Conservation (phyloP, 164 flowering plant species). For the Umbellularia californica region DNA sequence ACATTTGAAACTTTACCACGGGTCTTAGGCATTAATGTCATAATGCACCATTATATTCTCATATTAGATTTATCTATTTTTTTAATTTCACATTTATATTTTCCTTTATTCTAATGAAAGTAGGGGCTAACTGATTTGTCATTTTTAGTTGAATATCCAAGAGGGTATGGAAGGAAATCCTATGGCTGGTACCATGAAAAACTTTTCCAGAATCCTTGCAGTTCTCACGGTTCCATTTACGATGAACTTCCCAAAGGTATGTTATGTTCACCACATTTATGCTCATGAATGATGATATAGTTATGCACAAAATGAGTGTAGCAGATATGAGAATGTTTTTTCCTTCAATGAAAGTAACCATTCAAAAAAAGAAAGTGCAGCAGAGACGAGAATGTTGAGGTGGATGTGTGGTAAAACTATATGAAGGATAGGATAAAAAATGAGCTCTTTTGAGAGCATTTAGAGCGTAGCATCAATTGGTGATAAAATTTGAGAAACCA, state of each 20-base stretch:
- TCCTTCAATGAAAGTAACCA: too few species aligned
- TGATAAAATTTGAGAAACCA: not conserved
- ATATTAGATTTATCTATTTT: too few species aligned
- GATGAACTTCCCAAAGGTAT: conserved; percentile 74
- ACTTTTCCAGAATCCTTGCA: conserved; percentile 61
- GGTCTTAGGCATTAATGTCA: too few species aligned
- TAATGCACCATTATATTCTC: too few species aligned
- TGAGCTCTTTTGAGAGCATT: not conserved
- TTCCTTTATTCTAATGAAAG: not conserved
- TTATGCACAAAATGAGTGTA: not conserved
- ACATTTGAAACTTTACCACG: too few species aligned
- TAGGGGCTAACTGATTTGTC: not conserved
- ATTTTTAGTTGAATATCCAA: conserved; percentile 65
- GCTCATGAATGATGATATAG: not conserved
- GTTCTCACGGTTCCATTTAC: conserved; percentile 70
- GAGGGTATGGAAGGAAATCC: conserved; percentile 97
- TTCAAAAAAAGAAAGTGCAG: too few species aligned
- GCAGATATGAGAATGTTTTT: too few species aligned
- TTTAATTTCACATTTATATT: too few species aligned
- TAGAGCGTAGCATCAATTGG: not conserved
- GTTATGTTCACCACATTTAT: not conserved
- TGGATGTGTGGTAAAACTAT: too few species aligned
- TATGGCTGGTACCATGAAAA: conserved; percentile 68
- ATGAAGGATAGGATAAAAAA: not conserved
- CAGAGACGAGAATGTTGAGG: too few species aligned